Conservation (phyloP, 2,329 filamentous ascomycete species). For the Calonectria pseudoreteaudii region DNA sequence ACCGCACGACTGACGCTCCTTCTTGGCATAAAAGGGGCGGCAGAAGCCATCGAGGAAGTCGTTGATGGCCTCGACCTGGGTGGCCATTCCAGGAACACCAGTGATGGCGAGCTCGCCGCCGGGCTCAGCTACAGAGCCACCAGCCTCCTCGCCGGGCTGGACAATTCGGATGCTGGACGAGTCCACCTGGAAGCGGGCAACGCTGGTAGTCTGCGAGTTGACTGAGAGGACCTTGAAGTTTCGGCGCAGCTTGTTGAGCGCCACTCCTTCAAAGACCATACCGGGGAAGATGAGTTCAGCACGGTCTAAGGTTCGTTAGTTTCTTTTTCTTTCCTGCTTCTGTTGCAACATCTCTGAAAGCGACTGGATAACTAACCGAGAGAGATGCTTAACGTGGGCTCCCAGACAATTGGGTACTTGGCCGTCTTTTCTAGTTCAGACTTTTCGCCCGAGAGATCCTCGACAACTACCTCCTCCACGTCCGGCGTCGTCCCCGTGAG, state of each 20-base stretch:
- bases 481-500: constrained; percentile 67
- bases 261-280: constrained; percentile 74
- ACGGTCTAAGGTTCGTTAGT: constrained; percentile 55
- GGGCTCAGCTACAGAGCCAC: constrained; percentile 30
- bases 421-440: constrained; percentile 44
- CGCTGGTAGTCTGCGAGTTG: constrained; percentile 57
- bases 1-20: constrained; percentile 60
- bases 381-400: constrained; percentile 47
- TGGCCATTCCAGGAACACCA: constrained; percentile 75
- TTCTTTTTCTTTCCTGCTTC: not conserved
- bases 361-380: constrained; percentile 44
- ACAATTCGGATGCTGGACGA: constrained; percentile 54
- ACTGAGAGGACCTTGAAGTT: constrained; percentile 70
- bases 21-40: constrained; percentile 44
- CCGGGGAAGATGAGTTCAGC: constrained; percentile 78
- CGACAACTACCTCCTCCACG: constrained; percentile 69
- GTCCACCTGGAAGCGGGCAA: constrained; percentile 57
- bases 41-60: constrained; percentile 70
- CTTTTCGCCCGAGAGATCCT: constrained; percentile 64
- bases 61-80: constrained; percentile 76
- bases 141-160: constrained; percentile 42
- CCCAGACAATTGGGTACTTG: constrained; percentile 51
- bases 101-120: constrained; percentile 57
- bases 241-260: constrained; percentile 45
- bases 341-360: not conserved